Evolutionary conservation across 257 asterid genomes (phyloP), one percentile per base, ranked within the genome.

Genomic region (Echium plantagineum): DNA sequence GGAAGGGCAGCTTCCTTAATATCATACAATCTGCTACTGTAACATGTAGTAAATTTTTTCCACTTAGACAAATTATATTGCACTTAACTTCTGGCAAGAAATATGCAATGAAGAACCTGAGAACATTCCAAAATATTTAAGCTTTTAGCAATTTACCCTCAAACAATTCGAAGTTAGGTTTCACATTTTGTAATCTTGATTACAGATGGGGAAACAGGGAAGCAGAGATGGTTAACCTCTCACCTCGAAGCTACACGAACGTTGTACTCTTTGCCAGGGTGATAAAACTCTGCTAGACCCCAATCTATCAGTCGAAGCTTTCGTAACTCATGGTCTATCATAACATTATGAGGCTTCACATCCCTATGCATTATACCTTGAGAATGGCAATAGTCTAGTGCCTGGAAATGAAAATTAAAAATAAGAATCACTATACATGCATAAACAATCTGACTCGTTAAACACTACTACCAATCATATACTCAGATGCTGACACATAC

Each of bases 161-260:
- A 49, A 16, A 16, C 9, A 52, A 19, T 19, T n/a, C 21, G 2
- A 49, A n/a, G 54, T n/a, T 6, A 15, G 19, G 19, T 3, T 15
- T 49, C 18, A 49, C 17, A 12, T n/a, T 24, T n/a, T 49, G 21
- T 52, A 18, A 18, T 52, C 21, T 52, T 15, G 55, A 9, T 15
- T 51, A 15, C 20, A 51, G 18, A 19, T 1, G 56, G 20, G 9
- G 56, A 19, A 16, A 10, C 22, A 5, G 20, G 9, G 56, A 19
- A 16, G 21, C 22, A 5, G 56, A 59, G 52, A 42, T 63, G 22
- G 42, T 57, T 28, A 21, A 58, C 55, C 17, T 57, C 49, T 72
- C 73, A 85, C 94, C 94, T 83, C 28, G 94, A 85, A 66, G 94
- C 94, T 72, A 85, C 94, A 54, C 90, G 94, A 19, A 85, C 90